phyloP scores from a whole-genome alignment of 2,329 filamentous ascomycete genomes.

The Trichoderma sp. region DNA sequence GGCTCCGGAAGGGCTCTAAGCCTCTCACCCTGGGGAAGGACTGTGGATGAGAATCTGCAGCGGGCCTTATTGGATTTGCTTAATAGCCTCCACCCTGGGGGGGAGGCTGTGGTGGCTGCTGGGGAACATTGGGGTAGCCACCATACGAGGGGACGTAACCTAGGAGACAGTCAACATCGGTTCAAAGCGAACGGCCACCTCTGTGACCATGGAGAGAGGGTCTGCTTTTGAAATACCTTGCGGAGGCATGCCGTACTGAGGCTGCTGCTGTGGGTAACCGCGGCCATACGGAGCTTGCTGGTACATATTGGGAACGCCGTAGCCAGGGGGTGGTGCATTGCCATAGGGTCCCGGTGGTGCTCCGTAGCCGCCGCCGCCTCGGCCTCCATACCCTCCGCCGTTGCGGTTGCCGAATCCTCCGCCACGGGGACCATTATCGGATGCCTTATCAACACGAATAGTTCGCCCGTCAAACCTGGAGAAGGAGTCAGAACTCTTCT shows the following conservation, averaged over 20 bases:
- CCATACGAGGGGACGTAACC: constrained; percentile 44
- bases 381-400: constrained; percentile 40
- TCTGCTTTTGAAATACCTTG: constrained; percentile 38
- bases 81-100: constrained; percentile 27
- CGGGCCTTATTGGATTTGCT: not conserved
- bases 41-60: constrained; percentile 6
- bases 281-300: constrained; percentile 37
- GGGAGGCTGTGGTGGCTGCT: constrained; percentile 26
- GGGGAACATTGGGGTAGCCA: constrained; percentile 34
- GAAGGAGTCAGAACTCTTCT: constrained; percentile 15
- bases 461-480: constrained; percentile 87
- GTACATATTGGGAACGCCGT: constrained; percentile 39
- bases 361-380: constrained; percentile 42
- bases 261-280: constrained; percentile 37
- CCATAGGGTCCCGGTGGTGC: constrained; percentile 33
- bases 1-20: constrained; percentile 5
- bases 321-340: constrained; percentile 34
- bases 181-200: not conserved
- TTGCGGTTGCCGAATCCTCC: constrained; percentile 40
- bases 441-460: constrained; percentile 94
- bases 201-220: not conserved
- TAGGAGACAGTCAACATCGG: constrained; percentile 22
- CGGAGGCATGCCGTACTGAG: constrained; percentile 37
- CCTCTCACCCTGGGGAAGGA: not conserved
- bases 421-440: constrained; percentile 66